Evolutionary conservation across 2,329 filamentous ascomycete species (phyloP).

Genomic region (Ceratocystis huliohia): DNA sequence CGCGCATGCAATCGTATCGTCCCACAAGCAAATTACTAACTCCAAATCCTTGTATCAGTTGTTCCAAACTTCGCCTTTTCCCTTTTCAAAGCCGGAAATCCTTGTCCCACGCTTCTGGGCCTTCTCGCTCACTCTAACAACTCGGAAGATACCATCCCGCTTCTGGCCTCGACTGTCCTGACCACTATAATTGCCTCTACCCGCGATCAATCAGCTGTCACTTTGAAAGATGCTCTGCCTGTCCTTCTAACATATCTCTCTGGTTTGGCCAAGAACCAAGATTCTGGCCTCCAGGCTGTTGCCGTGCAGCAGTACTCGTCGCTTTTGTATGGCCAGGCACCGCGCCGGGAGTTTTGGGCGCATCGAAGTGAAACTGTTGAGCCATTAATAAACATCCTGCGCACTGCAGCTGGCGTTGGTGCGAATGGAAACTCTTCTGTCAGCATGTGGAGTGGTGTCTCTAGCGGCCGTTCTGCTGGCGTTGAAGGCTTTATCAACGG

Average conservation of each 20-base stretch:
- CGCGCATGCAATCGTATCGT: background rate
- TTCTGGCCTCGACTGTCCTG: constrained; percentile 80
- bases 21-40: background rate
- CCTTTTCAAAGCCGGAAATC: constrained; percentile 61
- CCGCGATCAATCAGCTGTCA: constrained; percentile 49
- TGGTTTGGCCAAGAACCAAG: constrained; percentile 67
- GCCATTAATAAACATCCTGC: constrained; percentile 71
- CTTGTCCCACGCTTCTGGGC: constrained; percentile 72
- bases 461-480: constrained; percentile 44
- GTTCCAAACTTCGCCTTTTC: constrained; percentile 66
- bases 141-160: constrained; percentile 65
- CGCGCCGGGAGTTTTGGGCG: constrained; percentile 79
- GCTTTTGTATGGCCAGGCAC: constrained; percentile 60
- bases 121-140: constrained; percentile 68
- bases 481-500: constrained; percentile 55
- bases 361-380: constrained; percentile 73
- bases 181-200: constrained; percentile 62
- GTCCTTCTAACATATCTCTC: constrained; percentile 78
- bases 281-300: constrained; percentile 88
- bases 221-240: constrained; percentile 63
- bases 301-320: constrained; percentile 84
- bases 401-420: constrained; percentile 58
- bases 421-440: constrained; percentile 52
- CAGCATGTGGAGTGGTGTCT: constrained; percentile 47
- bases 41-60: constrained; percentile 38